These are phyloP conservation scores for Posidonia oceanica DNA, from an alignment of 116 monocot genomes.

Conservation along the genomic window DNA sequence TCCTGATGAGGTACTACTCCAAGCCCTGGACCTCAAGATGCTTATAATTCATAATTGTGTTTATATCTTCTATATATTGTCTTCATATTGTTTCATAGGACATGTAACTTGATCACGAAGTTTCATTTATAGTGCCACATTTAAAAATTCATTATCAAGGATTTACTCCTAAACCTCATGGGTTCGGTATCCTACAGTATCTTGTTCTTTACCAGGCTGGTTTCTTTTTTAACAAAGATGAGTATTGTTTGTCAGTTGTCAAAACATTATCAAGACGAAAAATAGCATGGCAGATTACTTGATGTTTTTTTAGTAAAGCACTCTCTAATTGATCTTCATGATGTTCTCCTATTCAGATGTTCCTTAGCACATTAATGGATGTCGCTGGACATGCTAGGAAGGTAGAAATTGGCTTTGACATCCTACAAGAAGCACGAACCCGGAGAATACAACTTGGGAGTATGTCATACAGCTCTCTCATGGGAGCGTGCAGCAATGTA, in stretches of 20 bases:
- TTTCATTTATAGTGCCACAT: no score
- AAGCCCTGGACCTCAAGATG: background rate
- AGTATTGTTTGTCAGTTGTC: background rate
- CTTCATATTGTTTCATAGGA: background rate
- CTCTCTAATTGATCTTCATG: background rate
- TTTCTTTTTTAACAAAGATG: background rate
- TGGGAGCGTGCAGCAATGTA: constrained; percentile 98
- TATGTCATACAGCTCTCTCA: constrained; percentile 75
- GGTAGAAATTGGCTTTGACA: constrained; percentile 69
- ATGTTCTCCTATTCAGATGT: constrained; percentile 47
- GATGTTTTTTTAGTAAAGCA: background rate
- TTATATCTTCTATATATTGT: background rate
- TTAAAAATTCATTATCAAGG: no score
- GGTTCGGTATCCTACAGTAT: no score
- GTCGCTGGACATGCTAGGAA: constrained; percentile 86
- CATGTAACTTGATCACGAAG: background rate
- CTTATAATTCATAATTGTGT: background rate
- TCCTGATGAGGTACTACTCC: constrained; percentile 70
- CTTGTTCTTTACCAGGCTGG: no score
- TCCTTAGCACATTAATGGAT: constrained; percentile 85
- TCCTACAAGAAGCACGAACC: constrained; percentile 54
- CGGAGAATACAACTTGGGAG: constrained; percentile 53
- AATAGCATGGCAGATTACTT: background rate
- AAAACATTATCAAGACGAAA: background rate
- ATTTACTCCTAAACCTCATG: no score